A percentile compares a stretch with the other conserved stretches of the same genome.
Conservation (phyloP, 2,329 filamentous ascomycete genomes). For the Xylaria sp. region DNA sequence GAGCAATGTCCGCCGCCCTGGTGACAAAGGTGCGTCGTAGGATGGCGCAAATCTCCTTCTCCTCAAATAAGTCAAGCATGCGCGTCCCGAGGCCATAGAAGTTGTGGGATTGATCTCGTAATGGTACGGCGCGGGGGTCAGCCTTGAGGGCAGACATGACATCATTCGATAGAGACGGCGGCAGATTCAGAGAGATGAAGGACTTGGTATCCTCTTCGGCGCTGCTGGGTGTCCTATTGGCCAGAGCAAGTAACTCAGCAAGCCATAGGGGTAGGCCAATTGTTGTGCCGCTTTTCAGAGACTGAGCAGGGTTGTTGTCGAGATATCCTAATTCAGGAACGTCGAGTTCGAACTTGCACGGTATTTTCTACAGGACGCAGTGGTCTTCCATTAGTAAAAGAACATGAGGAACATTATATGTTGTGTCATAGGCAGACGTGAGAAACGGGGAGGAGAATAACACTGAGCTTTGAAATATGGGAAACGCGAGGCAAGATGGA, state of each 20-base stretch:
- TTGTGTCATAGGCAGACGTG: neutral
- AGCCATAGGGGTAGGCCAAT: conserved; percentile 93
- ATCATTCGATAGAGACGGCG: conserved; percentile 77
- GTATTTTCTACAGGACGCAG: conserved; percentile 76
- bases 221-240: conserved; percentile 54
- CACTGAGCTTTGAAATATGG: neutral
- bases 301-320: conserved; percentile 76
- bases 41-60: conserved; percentile 78
- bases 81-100: conserved; percentile 88
- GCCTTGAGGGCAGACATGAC: conserved; percentile 92
- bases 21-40: conserved; percentile 82
- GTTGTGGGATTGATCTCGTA: conserved; percentile 84
- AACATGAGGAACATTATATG: neutral
- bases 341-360: conserved; percentile 92
- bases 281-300: conserved; percentile 82
- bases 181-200: conserved; percentile 83
- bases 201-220: conserved; percentile 58
- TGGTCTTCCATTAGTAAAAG: conserved; percentile 19
- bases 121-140: conserved; percentile 84
- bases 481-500: neutral
- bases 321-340: conserved; percentile 88
- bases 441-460: neutral
- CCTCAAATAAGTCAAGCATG: conserved; percentile 91
- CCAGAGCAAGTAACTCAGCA: conserved; percentile 88
- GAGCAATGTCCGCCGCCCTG: conserved; percentile 82